These are phyloP conservation scores for Xylariaceae sp. DNA, from an alignment of 2,329 filamentous ascomycete genomes.

Conservation along the genomic window DNA sequence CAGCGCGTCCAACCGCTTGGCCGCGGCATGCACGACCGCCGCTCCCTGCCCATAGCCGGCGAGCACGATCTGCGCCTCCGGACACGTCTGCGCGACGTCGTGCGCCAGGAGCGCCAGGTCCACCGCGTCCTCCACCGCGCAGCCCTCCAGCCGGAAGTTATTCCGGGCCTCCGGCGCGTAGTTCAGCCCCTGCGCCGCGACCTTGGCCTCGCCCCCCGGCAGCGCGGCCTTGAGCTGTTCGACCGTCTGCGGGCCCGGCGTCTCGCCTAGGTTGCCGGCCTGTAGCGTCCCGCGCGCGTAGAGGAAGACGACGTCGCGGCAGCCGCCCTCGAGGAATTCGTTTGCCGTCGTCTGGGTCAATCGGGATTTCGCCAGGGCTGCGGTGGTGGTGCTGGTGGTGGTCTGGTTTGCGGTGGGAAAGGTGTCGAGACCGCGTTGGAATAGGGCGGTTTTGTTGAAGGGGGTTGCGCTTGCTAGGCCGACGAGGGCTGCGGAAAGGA, in stretches of 20 bases:
- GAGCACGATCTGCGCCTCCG: conserved; percentile 37
- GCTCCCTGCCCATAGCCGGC: conserved; percentile 41
- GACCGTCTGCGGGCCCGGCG: conserved; percentile 39
- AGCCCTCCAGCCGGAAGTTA: conserved; percentile 28
- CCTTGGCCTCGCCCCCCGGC: conserved; percentile 5
- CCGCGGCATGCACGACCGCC: conserved; percentile 39
- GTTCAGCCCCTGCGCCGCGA: conserved; percentile 27
- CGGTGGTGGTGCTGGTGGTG: too few species aligned
- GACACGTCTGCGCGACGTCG: conserved; percentile 34
- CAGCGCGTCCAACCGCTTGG: conserved; percentile 19
- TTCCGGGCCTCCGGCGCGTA: conserved; percentile 24
- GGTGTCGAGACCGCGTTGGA: too few species aligned
- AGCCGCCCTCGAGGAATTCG: conserved; percentile 34
- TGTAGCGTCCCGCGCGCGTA: conserved; percentile 38
- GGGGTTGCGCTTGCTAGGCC: conserved; percentile 16
- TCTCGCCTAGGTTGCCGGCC: conserved; percentile 33
- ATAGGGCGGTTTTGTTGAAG: conserved; percentile 12
- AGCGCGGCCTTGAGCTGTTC: conserved; percentile 43
- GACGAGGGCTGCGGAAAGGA: conserved; percentile 14
- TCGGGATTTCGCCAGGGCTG: too few species aligned
- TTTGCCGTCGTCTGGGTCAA: conserved; percentile 26
- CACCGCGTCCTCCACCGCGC: conserved; percentile 30
- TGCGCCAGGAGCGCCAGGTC: conserved; percentile 32
- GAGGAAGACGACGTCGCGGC: conserved; percentile 35
- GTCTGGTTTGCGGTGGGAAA: too few species aligned